Conservation (phyloP, 345 rosid genomes). For the Eutrema japonicum region DNA sequence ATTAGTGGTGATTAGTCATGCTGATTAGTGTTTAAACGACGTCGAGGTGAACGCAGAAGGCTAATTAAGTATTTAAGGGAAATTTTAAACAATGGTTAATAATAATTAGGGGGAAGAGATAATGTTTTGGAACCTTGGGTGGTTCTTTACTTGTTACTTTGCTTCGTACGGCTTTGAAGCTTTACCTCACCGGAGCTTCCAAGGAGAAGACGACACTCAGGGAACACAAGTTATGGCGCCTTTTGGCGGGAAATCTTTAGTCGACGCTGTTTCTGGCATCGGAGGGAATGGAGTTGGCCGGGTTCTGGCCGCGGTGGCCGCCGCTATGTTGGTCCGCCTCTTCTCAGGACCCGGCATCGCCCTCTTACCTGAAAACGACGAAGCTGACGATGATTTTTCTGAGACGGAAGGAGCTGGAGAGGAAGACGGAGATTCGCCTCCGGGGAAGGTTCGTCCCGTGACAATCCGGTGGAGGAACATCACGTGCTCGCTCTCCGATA, state of each 20-base stretch:
- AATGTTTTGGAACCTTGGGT: slow-evolving; percentile 32
- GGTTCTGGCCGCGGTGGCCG: slow-evolving; percentile 73
- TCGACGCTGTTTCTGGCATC: slow-evolving; percentile 56
- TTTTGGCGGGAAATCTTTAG: slow-evolving; percentile 75
- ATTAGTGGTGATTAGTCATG: neutral
- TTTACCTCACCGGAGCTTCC: slow-evolving; percentile 40
- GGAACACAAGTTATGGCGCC: slow-evolving; percentile 45
- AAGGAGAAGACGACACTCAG: slow-evolving; percentile 43
- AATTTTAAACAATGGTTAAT: slow-evolving; percentile 29
- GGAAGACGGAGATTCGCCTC: slow-evolving; percentile 52
- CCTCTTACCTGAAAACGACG: slow-evolving; percentile 60
- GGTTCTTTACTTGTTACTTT: slow-evolving; percentile 27
- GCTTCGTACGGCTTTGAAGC: slow-evolving; percentile 11
- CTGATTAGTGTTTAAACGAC: neutral
- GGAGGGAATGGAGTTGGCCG: slow-evolving; percentile 78
- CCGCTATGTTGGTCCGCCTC: slow-evolving; percentile 73
- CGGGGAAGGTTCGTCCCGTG: slow-evolving; percentile 68
- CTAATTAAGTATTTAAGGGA: neutral
- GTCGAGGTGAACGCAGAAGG: neutral
- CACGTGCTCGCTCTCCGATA: slow-evolving; percentile 83
- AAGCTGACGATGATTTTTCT: slow-evolving; percentile 41
- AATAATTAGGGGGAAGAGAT: slow-evolving; percentile 34
- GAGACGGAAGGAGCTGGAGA: slow-evolving; percentile 28
- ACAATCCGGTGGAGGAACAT: slow-evolving; percentile 82
- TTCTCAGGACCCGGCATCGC: slow-evolving; percentile 85